phyloP scores from a whole-genome alignment of 2,329 filamentous ascomycete genomes.

The Raffaelea arxii region DNA sequence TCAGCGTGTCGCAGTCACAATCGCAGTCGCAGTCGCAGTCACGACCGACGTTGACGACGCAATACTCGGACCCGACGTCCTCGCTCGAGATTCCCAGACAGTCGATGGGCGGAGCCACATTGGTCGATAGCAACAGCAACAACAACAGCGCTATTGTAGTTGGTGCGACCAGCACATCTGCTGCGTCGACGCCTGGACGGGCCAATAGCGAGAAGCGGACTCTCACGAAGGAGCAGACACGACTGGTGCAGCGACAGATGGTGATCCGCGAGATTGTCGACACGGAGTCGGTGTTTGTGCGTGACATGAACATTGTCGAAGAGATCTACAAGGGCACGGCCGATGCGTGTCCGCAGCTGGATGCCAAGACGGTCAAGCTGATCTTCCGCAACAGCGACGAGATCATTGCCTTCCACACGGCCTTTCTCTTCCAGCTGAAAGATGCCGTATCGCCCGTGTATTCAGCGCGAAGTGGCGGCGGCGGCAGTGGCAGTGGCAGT shows the following conservation, averaged over 20 bases:
- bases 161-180: not conserved
- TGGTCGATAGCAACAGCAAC: slow-evolving; percentile 19
- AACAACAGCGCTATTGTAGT: not conserved
- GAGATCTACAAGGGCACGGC: slow-evolving; percentile 97
- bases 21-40: not conserved
- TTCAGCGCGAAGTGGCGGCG: slow-evolving; percentile 43
- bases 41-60: slow-evolving; percentile 32
- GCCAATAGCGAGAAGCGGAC: slow-evolving; percentile 25
- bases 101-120: slow-evolving; percentile 25
- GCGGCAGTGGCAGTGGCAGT: not conserved
- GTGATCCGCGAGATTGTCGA: slow-evolving; percentile 88
- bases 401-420: slow-evolving; percentile 75
- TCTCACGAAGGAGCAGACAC: slow-evolving; percentile 50
- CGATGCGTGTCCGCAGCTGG: slow-evolving; percentile 68
- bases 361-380: slow-evolving; percentile 73
- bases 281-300: slow-evolving; percentile 82
- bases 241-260: slow-evolving; percentile 71
- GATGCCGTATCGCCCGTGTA: slow-evolving; percentile 73
- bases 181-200: not conserved
- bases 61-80: slow-evolving; percentile 37
- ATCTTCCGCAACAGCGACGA: slow-evolving; percentile 92
- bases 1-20: not conserved
- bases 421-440: slow-evolving; percentile 72
- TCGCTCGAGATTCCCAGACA: slow-evolving; percentile 29
- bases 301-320: slow-evolving; percentile 94